phyloP scores from a whole-genome alignment of 495 filamentous ascomycete species.

The Cenococcum geophilum region DNA sequence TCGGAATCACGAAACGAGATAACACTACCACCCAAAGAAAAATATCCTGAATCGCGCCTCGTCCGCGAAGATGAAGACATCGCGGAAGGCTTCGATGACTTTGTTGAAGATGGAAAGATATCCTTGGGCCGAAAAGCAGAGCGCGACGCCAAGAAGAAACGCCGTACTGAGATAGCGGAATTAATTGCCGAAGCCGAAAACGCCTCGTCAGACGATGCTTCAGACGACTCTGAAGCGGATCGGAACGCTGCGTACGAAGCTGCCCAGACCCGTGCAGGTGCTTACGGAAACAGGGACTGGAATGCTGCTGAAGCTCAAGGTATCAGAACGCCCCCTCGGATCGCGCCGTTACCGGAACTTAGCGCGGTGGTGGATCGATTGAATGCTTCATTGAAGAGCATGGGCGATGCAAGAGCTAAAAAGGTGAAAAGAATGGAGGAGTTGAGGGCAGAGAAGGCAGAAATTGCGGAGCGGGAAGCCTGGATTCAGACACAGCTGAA shows the following conservation, averaged over 20 bases:
- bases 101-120: constrained; percentile 75
- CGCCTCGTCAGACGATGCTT: constrained; percentile 39
- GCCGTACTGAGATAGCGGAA: constrained; percentile 72
- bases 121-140: constrained; percentile 75
- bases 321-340: constrained; percentile 49
- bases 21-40: constrained; percentile 45
- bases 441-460: constrained; percentile 57
- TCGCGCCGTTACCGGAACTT: constrained; percentile 53
- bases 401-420: constrained; percentile 50
- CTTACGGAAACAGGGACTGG: constrained; percentile 50
- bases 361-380: constrained; percentile 46
- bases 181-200: constrained; percentile 77
- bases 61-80: constrained; percentile 85
- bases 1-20: constrained; percentile 45
- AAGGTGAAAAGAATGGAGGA: constrained; percentile 56
- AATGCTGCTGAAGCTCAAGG: constrained; percentile 34
- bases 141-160: constrained; percentile 59
- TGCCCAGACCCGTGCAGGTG: constrained; percentile 72
- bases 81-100: constrained; percentile 92
- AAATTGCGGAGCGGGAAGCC: constrained; percentile 66
- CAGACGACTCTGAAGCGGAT: constrained; percentile 73
- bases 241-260: constrained; percentile 80
- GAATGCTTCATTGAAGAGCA: constrained; percentile 48
- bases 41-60: constrained; percentile 63
- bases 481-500: constrained; percentile 77